A percentile compares a stretch with the other conserved stretches of the same genome.
Evolutionary conservation across 2,329 filamentous ascomycete genomes (phyloP).

Genomic region (Cercospora canescens): DNA sequence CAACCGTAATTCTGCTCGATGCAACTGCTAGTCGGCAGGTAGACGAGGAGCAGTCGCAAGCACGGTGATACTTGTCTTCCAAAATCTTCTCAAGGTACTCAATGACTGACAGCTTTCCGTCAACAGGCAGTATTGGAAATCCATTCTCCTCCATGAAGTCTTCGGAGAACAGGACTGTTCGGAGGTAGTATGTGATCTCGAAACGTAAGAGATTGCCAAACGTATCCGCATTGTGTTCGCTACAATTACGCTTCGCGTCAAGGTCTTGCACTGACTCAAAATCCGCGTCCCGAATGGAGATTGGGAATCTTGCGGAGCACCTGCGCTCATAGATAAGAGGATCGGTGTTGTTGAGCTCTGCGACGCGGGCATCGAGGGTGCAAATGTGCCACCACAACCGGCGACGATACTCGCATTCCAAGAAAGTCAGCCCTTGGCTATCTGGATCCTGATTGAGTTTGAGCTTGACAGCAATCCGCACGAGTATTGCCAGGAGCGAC

Average conservation of each 20-base stretch:
- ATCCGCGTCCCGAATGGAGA: conserved; percentile 14
- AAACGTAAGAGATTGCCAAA: conserved; percentile 21
- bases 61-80: conserved; percentile 23
- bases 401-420: conserved; percentile 23
- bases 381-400: conserved; percentile 29
- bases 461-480: conserved; percentile 23
- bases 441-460: conserved; percentile 26
- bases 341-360: conserved; percentile 22
- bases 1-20: conserved; percentile 19
- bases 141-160: conserved; percentile 24
- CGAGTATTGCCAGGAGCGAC: conserved; percentile 22
- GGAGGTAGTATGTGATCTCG: conserved; percentile 26
- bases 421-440: conserved; percentile 15
- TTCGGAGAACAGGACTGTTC: conserved; percentile 24
- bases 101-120: conserved; percentile 25
- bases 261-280: conserved; percentile 16
- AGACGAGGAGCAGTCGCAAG: conserved; percentile 16
- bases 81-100: conserved; percentile 22
- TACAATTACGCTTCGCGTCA: conserved; percentile 9
- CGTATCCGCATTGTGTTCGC: conserved; percentile 18
- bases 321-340: conserved; percentile 25
- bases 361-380: conserved; percentile 22
- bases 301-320: conserved; percentile 20
- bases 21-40: conserved; percentile 20
- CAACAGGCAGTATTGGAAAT: conserved; percentile 19